Base-by-base conservation (phyloP, 176 grass and related monocot genomes). In the Oropetium thomaeum region DNA sequence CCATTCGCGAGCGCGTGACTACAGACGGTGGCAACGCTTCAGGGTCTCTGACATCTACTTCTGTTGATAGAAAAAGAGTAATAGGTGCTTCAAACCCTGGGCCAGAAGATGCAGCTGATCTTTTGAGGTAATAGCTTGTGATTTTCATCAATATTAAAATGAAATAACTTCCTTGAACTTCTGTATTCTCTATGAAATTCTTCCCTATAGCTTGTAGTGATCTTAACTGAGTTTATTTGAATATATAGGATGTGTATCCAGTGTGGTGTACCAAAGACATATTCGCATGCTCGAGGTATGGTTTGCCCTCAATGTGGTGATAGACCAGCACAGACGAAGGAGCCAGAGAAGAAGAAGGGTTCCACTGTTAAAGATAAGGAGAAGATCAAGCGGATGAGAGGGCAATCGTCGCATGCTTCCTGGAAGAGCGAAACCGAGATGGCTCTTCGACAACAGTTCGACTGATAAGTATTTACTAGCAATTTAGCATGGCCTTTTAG, bases 371-470 rank as follows among this genome's bases (percentile, higher is more conserved):
- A 94, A 73, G 96, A 95, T 33, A 98, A 98, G 79, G 96, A 98
- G 79, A 98, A 98, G 79, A 40, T 88, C 14, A 95, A 99, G 84
- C 81, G 96, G 88, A 92, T 95, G 91, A 79, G 82, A 64, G 96
- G 96, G 59, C 96, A 95, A 57, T 99, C 96, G 0, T 92, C 88
- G 0, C 91, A 94, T 19, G 81, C 96, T n/a, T 77, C 84, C 1
- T 99, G 96, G 96, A 99, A 99, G 89, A 99, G 89, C 7, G 96
- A 95, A 81, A 95, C 91, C 1, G 91, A 99, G 79, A 99, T 99
- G 96, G 84, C 81, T 10, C 67, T 99, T 82, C 79, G 91, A 8
- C 91, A 94, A 51, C 96, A 99, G 58, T 99, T 81, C 27, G 96
- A 99, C 59, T 97, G 83, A 85, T 87, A 76, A 65, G n/a, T n/a